Evolutionary conservation across 163 green algal genomes (phyloP), one percentile per base, ranked within the genome.

Genomic region (Coccomyxa subellipsoidea): DNA sequence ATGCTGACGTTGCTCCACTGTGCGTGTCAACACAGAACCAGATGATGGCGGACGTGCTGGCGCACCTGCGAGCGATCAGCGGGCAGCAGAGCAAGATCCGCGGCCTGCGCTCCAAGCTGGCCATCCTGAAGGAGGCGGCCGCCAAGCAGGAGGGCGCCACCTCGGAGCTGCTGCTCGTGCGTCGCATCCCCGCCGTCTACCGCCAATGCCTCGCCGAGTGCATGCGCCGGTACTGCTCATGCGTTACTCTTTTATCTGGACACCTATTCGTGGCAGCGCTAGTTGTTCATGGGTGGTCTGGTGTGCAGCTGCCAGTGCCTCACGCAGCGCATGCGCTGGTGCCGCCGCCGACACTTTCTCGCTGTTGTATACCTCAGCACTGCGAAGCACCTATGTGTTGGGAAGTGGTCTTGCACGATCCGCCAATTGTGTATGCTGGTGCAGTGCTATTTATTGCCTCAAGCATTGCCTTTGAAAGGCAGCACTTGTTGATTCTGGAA

Each of bases 81-180:
- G 85, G 80, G 31, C 91, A 97, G 86, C 95, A 98, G 90, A 93
- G 83, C 81, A 91, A 90, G 70, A 98, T 98, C 85, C 83, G 91
- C n/a, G 91, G 94, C 79, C 90, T 98, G 86, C 90, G 92, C 77
- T 89, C 95, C 83, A 92, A 92, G 82, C 90, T 98, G 82, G 90
- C 88, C 15, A 89, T 91, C n/a, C 96, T 97, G 84, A 69, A 77
- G 36, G 90, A 94, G 88, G 92, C 93, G 38, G 83, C 94, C 35
- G 79, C 79, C 0, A 81, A 89, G n/a, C 94, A 98, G 86, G 92
- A 92, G 4, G 82, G 89, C 29, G 85, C 87, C 1, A 93, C 97
- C 77, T 88, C 72, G 8, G 87, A 96, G 86, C 92, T 98, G 40
- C 76, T 87, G 75, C 77, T 92, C n/a, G 90, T 94, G 35, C 76